Evolutionary conservation across 768 basidiomycete species (phyloP), one percentile per base, ranked within the genome.

Genomic region (Favolaschia claudopus): DNA sequence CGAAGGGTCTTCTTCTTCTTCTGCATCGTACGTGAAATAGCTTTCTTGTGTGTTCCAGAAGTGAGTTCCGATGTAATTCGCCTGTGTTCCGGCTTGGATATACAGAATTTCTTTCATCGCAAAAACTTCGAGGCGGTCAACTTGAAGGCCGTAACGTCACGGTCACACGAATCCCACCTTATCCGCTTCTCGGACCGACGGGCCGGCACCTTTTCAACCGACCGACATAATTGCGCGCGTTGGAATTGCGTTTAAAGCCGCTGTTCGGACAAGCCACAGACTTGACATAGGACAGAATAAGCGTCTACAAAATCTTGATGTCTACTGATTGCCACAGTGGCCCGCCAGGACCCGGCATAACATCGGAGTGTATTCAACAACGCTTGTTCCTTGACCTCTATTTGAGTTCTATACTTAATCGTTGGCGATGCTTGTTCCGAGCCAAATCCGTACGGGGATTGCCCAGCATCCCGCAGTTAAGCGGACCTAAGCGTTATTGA

Each of bases 21-120:
- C 72, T 43, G 80, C 80, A 20, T 77, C 76, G 58, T 82, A 82
- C 0, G 78, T 76, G 63, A 88, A 82, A 70, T 92, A 92, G 61
- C 73, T 80, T 70, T 91, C 88, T 71, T 92, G 91, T 1, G 89
- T 82, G 67, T 92, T 92, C 90, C 90, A 93, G 65, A 91, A 92
- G 66, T 93, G 91, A 0, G 89, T 85, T 42, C 89, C 90, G 19
- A 82, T 72, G 67, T 86, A 86, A 67, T 93, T 92, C 19, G 91
- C 80, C 39, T 83, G 67, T 31, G 77, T 70, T 53, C 91, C 91
- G 0, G 89, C 89, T 72, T 93, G 91, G 47, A 93, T 77, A 70
- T 93, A 88, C 56, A 93, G 72, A 60, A 92, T 91, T 69, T 93
- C 91, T 67, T 82, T 86, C 91, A 92, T 92, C n/a, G n/a, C n/a